A percentile compares a stretch with the other conserved stretches of the same genome.
These are phyloP conservation scores for Beauveria medogensis DNA, from an alignment of 2,329 filamentous ascomycete species.

Conservation along the genomic window DNA sequence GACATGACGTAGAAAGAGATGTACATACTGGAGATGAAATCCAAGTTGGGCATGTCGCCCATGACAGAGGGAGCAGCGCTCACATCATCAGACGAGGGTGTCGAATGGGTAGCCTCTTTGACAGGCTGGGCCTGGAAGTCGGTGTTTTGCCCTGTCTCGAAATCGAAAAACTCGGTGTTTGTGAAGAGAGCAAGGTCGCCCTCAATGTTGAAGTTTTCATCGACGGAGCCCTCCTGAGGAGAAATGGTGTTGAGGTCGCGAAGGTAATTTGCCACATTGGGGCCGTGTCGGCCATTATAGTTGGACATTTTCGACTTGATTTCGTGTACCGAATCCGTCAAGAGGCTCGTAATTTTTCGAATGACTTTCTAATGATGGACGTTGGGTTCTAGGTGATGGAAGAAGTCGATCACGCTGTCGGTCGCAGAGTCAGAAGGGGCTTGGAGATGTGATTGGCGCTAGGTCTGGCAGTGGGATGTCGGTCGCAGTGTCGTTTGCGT, in stretches of 20 bases:
- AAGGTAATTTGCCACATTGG: slow-evolving; percentile 86
- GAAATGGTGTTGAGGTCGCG: slow-evolving; percentile 73
- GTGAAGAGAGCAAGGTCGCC: slow-evolving; percentile 72
- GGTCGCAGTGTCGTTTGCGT: neutral
- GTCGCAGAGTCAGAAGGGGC: neutral
- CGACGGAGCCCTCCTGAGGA: slow-evolving; percentile 44
- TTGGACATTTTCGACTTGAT: slow-evolving; percentile 49
- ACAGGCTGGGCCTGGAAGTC: slow-evolving; percentile 44
- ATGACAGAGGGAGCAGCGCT: slow-evolving; percentile 33
- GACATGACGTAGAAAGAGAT: slow-evolving; percentile 13
- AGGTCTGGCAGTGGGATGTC: neutral
- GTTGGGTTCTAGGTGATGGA: neutral
- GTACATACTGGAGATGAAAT: slow-evolving; percentile 43
- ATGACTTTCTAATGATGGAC: neutral
- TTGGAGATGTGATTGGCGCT: neutral
- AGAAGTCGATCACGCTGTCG: neutral
- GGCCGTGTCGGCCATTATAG: slow-evolving; percentile 68
- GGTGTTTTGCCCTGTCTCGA: slow-evolving; percentile 56
- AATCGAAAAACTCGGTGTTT: slow-evolving; percentile 75
- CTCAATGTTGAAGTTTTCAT: slow-evolving; percentile 57
- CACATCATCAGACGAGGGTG: slow-evolving; percentile 30
- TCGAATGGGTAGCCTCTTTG: slow-evolving; percentile 32
- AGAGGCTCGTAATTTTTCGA: neutral
- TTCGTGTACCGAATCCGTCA: neutral
- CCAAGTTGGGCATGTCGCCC: slow-evolving; percentile 38